Base-by-base conservation (phyloP, 164 flowering plant species). In the Liquidambar formosana region DNA sequence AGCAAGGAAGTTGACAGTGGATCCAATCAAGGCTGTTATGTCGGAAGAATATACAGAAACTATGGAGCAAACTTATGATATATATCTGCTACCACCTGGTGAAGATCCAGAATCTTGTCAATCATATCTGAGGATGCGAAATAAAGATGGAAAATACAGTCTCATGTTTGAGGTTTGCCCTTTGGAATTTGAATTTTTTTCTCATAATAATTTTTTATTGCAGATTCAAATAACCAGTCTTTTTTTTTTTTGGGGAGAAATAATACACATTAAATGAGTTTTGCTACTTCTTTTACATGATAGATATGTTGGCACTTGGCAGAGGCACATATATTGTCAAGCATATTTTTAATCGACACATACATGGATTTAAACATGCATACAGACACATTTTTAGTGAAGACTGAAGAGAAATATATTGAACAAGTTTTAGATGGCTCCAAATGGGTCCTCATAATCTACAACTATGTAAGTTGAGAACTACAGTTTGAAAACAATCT, bases 71-170 rank as follows among this genome's bases (percentile, higher is more conserved):
- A 93, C 88, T 9, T 96, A 93, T 81, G 99, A 96, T 71, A 96
- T 96, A 64, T 95, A 82, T 84, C 97, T 95, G 78, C 80, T 95
- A 46, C 99, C 99, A 19, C 99, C 97, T 41, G 98, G 97, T 75
- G 98, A 93, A 88, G 98, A 95, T 85, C 93, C 98, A 62, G 98
- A 95, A 82, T 82, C 94, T 28, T 95, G 99, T 80, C 97, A 95
- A 75, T 95, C 99, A 62, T 93, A 95, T 82, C 69, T 95, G 74
- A 82, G 99, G 81, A 93, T 95, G 99, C 81, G 96, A 57, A 93
- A 95, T 66, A 89, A 83, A 71, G 99, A 95, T 73, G 99, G 99
- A 68, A 95, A 93, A 77, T 95, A 95, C 82, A 91, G 82, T 79
- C 99, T 96, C 59, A 96, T 96, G 98, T 96, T 96, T 85, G 97